These are phyloP conservation scores for Nakazawaea ishiwadae DNA, from an alignment of 805 yeast genomes.

Conservation along the genomic window DNA sequence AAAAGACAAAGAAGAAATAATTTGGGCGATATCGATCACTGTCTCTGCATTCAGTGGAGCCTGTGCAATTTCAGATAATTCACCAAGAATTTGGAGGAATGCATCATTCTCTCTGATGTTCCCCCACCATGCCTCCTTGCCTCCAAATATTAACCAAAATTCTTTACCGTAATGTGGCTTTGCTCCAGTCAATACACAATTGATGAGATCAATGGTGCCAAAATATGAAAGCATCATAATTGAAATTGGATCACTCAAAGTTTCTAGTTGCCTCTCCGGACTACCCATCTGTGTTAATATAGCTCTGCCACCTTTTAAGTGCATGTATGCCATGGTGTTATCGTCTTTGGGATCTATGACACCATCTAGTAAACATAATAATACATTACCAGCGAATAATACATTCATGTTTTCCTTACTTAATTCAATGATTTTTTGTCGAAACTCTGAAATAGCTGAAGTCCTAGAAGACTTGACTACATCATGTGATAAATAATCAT, in stretches of 20 bases:
- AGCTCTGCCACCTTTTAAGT: constrained; percentile 22
- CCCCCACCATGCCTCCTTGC: constrained; percentile 26
- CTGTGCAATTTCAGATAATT: background rate
- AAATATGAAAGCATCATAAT: constrained; percentile 22
- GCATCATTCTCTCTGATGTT: constrained; percentile 20
- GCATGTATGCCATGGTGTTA: constrained; percentile 13
- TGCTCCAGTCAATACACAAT: constrained; percentile 19
- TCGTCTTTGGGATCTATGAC: constrained; percentile 18
- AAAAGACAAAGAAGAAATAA: constrained; percentile 6
- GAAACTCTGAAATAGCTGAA: constrained; percentile 16
- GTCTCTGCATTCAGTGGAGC: too few species aligned
- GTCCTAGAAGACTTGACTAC: background rate
- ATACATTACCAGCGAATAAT: constrained; percentile 19
- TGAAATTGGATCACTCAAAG: constrained; percentile 11
- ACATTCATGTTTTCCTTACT: constrained; percentile 13
- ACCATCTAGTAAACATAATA: constrained; percentile 23
- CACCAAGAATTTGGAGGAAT: constrained; percentile 26
- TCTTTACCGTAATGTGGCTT: constrained; percentile 16
- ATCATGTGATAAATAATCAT: background rate
- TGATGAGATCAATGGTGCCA: constrained; percentile 23
- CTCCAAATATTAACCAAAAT: constrained; percentile 19
- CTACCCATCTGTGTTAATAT: constrained; percentile 16
- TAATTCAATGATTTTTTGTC: constrained; percentile 2
- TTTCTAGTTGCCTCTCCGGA: constrained; percentile 12
- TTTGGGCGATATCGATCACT: too few species aligned